Conservation (phyloP, 2,329 filamentous ascomycete genomes). For the Ceratocystis ficicola region DNA sequence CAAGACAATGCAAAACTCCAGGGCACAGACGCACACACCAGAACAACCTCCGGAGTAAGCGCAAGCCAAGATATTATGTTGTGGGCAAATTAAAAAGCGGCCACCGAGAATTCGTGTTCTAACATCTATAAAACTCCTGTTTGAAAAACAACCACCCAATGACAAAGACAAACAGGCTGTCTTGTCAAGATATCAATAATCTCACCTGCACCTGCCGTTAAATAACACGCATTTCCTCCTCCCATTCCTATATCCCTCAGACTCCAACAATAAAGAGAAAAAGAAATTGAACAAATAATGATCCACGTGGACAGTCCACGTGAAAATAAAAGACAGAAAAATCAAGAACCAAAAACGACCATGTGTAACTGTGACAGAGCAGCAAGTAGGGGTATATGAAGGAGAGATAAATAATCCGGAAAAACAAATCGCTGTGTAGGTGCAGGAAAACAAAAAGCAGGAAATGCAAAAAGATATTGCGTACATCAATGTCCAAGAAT, state of each 20-base stretch:
- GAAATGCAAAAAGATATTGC: background rate
- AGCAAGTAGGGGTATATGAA: constrained; percentile 1
- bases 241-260: too few species aligned
- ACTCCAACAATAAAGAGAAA: background rate
- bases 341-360: constrained; percentile 1
- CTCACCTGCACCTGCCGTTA: too few species aligned
- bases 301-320: too few species aligned
- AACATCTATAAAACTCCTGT: background rate
- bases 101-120: background rate
- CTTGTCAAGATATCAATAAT: too few species aligned
- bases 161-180: too few species aligned
- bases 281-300: background rate
- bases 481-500: background rate
- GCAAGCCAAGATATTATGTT: background rate
- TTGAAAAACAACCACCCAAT: too few species aligned
- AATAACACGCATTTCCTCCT: too few species aligned
- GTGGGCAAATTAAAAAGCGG: background rate
- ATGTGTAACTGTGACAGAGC: background rate
- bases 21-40: too few species aligned
- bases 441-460: background rate
- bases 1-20: background rate
- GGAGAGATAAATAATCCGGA: background rate
- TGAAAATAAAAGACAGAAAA: background rate
- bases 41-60: too few species aligned
- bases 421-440: background rate